A percentile compares a stretch with the other conserved stretches of the same genome.
Conservation (phyloP, 257 asterid genomes). For the Linaria vulgaris region DNA sequence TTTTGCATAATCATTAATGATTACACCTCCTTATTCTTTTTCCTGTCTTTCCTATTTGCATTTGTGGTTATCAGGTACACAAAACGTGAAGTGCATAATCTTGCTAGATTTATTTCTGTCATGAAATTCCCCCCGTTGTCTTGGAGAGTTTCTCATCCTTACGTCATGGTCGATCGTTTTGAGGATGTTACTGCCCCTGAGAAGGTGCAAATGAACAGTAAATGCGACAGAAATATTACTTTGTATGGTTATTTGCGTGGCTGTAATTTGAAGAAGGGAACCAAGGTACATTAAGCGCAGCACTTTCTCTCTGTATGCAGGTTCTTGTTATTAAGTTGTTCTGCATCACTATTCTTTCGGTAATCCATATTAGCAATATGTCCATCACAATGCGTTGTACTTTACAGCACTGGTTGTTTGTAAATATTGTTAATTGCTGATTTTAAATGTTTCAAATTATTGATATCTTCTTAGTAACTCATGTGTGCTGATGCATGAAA, state of each 20-base stretch:
- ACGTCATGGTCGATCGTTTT: conserved; percentile 85
- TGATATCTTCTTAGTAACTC: not conserved
- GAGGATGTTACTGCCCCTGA: conserved; percentile 96
- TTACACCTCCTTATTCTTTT: conserved; percentile 20
- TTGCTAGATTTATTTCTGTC: conserved; percentile 92
- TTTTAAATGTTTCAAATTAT: too few relatives aligned
- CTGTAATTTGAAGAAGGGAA: conserved; percentile 87
- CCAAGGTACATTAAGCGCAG: conserved; percentile 53
- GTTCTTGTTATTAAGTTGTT: conserved; percentile 3
- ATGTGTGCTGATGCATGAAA: conserved; percentile 2
- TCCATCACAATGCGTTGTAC: not conserved
- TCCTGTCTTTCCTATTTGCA: conserved; percentile 9
- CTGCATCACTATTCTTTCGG: too few relatives aligned
- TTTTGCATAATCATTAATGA: conserved; percentile 12
- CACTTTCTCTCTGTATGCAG: not conserved
- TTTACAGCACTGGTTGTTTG: not conserved
- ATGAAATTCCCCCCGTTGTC: conserved; percentile 94
- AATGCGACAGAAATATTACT: conserved; percentile 84
- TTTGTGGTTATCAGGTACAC: conserved; percentile 63
- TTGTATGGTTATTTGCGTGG: conserved; percentile 95
- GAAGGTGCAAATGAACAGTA: conserved; percentile 60
- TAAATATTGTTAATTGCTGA: not conserved
- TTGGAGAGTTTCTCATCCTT: conserved; percentile 96
- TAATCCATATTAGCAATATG: conserved; percentile 8
- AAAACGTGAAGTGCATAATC: conserved; percentile 89